A percentile compares a stretch with the other conserved stretches of the same genome.
Evolutionary conservation across 2,329 filamentous ascomycete species (phyloP).

Genomic region (Ascochyta lentis): DNA sequence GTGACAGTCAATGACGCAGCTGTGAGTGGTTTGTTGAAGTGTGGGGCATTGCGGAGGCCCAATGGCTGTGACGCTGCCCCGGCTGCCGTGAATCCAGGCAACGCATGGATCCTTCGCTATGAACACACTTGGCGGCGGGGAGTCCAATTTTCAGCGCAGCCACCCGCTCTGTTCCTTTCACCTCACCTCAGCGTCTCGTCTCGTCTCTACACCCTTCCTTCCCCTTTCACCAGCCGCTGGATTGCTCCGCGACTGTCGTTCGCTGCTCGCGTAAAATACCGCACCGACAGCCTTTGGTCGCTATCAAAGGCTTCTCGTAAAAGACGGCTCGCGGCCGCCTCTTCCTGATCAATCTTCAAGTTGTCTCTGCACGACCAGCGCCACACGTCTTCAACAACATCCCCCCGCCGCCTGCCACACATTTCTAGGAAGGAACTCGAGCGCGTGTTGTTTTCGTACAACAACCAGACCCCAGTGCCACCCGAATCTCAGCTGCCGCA

Average conservation of each 20-base stretch:
- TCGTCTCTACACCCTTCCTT: conserved; percentile 15
- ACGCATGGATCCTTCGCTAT: conserved; percentile 5
- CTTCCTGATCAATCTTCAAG: conserved; percentile 53
- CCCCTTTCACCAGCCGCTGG: conserved; percentile 11
- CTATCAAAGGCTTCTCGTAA: conserved; percentile 50
- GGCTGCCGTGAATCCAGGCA: conserved; percentile 12
- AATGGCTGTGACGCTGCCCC: conserved; percentile 10
- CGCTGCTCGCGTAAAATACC: conserved; percentile 16
- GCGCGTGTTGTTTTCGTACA: conserved; percentile 53
- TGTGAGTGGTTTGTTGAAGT: conserved; percentile 11
- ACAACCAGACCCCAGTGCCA: conserved; percentile 60
- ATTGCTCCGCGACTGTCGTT: conserved; percentile 15
- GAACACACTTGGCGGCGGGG: conserved; percentile 16
- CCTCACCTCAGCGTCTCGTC: conserved; percentile 12
- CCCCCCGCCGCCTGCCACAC: conserved; percentile 52
- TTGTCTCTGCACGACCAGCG: conserved; percentile 54
- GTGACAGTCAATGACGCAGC: conserved; percentile 14
- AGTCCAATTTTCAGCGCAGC: conserved; percentile 19
- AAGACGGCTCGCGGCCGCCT: conserved; percentile 55
- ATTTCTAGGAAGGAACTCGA: conserved; percentile 47
- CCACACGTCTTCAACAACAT: conserved; percentile 59
- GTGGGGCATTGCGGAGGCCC: conserved; percentile 12
- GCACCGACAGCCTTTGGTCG: conserved; percentile 49
- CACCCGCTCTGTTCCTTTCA: conserved; percentile 7
- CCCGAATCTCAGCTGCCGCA: conserved; percentile 93